A percentile compares a stretch with the other conserved stretches of the same genome.
These are phyloP conservation scores for Phytomonas francai DNA, from an alignment of 208 protist species.

Conservation along the genomic window DNA sequence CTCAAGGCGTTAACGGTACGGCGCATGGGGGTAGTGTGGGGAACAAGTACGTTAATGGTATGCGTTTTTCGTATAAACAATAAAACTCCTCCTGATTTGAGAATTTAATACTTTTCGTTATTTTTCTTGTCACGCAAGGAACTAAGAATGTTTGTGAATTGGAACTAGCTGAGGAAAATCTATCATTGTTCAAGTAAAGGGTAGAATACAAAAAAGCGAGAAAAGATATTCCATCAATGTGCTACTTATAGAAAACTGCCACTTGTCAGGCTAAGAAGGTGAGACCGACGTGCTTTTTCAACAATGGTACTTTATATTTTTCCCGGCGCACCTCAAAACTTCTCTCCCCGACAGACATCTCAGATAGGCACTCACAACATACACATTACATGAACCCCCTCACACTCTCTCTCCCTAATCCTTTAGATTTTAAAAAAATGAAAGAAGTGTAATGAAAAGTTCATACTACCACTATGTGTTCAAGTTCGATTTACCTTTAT, in stretches of 20 bases:
- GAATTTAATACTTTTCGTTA: neutral
- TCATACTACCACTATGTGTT: neutral
- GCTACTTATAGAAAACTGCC: neutral
- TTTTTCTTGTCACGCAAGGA: neutral
- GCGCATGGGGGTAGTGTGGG: conserved; percentile 12
- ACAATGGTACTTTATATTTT: neutral
- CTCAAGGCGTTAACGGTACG: conserved; percentile 16
- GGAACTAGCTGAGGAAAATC: neutral
- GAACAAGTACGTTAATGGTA: neutral
- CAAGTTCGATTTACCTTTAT: neutral
- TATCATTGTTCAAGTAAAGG: neutral
- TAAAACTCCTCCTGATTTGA: neutral
- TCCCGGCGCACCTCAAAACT: neutral
- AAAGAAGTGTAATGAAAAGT: neutral
- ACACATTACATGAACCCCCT: neutral
- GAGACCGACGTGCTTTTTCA: neutral
- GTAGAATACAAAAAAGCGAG: neutral
- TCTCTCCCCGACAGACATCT: too few relatives aligned
- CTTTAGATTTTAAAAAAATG: neutral
- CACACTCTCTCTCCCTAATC: too few relatives aligned
- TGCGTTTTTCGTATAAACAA: neutral
- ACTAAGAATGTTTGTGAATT: neutral
- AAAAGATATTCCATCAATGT: neutral
- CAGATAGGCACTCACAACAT: neutral
- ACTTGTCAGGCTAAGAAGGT: neutral